Evolutionary conservation across 306 rosid species (phyloP).

Genomic region (Canavalia gladiata): DNA sequence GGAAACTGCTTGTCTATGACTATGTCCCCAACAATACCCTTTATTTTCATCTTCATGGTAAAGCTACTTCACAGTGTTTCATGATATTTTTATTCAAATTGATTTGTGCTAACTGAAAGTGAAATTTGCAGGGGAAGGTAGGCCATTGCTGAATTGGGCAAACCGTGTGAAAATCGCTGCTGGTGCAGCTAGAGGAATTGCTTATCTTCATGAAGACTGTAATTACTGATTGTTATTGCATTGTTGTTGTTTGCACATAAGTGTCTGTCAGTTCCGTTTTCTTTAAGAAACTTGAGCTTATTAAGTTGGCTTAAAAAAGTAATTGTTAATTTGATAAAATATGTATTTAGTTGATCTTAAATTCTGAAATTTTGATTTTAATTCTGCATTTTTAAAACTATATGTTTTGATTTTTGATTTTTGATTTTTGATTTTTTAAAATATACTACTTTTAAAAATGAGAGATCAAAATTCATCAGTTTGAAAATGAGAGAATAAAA

Average conservation of each 20-base stretch:
- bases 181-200: slow-evolving; percentile 18
- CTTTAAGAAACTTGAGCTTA: background rate
- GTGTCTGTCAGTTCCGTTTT: too few relatives aligned
- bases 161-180: slow-evolving; percentile 20
- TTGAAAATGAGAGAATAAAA: too few relatives aligned
- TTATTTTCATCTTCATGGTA: slow-evolving; percentile 68
- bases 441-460: too few relatives aligned
- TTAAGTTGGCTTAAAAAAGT: background rate
- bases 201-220: slow-evolving; percentile 31
- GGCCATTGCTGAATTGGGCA: slow-evolving; percentile 12
- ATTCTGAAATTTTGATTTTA: too few relatives aligned
- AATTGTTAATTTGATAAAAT: background rate
- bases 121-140: background rate
- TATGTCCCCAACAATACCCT: slow-evolving; percentile 69
- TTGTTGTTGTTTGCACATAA: background rate
- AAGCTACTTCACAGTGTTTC: background rate
- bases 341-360: too few relatives aligned
- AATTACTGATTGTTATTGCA: background rate
- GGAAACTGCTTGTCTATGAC: slow-evolving; percentile 45
- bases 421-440: too few relatives aligned
- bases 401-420: too few relatives aligned
- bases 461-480: too few relatives aligned
- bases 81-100: background rate
- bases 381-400: too few relatives aligned
- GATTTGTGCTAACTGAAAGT: background rate